These are phyloP conservation scores for Tagetes erecta DNA, from an alignment of 129 eudicot species.

Conservation along the genomic window DNA sequence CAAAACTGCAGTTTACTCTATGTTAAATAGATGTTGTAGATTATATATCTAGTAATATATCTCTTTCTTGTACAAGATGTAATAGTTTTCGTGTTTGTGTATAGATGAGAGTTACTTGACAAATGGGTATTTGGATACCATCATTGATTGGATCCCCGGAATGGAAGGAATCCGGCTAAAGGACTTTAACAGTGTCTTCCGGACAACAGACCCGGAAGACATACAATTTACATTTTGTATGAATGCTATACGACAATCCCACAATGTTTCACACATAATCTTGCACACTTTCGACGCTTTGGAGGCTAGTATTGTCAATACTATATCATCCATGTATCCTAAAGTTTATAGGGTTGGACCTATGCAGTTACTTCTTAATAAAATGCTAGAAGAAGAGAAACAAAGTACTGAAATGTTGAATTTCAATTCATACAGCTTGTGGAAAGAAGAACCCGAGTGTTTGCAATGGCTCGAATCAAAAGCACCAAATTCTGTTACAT, in stretches of 20 bases:
- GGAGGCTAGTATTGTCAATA: constrained; percentile 20
- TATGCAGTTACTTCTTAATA: constrained; percentile 11
- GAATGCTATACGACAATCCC: constrained; percentile 1
- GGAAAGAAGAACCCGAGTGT: constrained; percentile 26
- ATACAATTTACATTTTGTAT: constrained; percentile 1
- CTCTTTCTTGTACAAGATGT: background rate
- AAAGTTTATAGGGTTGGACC: constrained; percentile 23
- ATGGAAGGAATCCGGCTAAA: constrained; percentile 28
- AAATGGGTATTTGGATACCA: constrained; percentile 29
- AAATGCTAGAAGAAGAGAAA: background rate
- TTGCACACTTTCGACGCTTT: constrained; percentile 29
- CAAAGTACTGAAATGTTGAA: background rate
- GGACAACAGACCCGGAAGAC: constrained; percentile 29
- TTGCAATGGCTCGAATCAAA: constrained; percentile 23
- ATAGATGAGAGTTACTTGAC: constrained; percentile 45
- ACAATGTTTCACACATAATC: constrained; percentile 4
- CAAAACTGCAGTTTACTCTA: no score
- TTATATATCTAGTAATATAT: no score
- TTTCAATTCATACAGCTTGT: constrained; percentile 5
- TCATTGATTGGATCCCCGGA: constrained; percentile 36
- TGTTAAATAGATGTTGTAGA: no score
- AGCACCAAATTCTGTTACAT: constrained; percentile 13
- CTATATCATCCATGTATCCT: constrained; percentile 11
- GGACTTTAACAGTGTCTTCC: constrained; percentile 24
- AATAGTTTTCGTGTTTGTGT: background rate